Percentiles rank a stretch among this genome's conserved stretches.
These are phyloP conservation scores for Penicillium capsulatum DNA, from an alignment of 2,329 filamentous ascomycete genomes.

Conservation along the genomic window DNA sequence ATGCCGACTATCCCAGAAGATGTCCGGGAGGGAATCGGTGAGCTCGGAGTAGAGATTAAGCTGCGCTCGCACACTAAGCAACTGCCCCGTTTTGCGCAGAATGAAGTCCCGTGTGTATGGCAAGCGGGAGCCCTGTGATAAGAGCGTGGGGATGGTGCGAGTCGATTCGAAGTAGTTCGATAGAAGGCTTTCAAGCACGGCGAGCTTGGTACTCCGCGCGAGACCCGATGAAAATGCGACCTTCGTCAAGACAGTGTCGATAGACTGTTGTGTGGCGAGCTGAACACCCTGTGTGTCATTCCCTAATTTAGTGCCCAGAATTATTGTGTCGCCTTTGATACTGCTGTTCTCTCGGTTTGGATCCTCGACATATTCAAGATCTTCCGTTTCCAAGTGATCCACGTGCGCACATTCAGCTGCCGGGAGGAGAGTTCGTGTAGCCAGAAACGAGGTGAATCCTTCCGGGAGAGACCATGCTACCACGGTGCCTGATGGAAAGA, in stretches of 20 bases:
- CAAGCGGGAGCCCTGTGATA: conserved; percentile 63
- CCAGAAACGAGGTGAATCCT: conserved; percentile 64
- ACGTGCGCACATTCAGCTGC: conserved; percentile 73
- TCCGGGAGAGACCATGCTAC: conserved; percentile 87
- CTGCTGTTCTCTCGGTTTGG: conserved; percentile 65
- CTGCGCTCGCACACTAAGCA: conserved; percentile 82
- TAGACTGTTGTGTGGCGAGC: conserved; percentile 30
- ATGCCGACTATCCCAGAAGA: conserved; percentile 91
- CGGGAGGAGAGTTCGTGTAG: conserved; percentile 66
- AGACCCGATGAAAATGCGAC: conserved; percentile 95
- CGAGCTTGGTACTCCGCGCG: conserved; percentile 87
- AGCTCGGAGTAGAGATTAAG: conserved; percentile 96
- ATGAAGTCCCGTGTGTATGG: conserved; percentile 72
- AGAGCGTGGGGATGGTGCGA: conserved; percentile 70
- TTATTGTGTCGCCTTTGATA: conserved; percentile 82
- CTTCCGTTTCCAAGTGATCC: conserved; percentile 73
- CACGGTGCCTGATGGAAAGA: conserved; percentile 90
- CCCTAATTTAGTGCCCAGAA: conserved; percentile 68
- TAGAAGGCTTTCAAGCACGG: conserved; percentile 79
- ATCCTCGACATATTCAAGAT: conserved; percentile 82
- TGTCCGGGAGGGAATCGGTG: conserved; percentile 88
- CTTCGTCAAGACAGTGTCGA: conserved; percentile 74
- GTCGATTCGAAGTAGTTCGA: conserved; percentile 84
- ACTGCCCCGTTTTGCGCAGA: conserved; percentile 86
- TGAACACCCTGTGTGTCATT: conserved; percentile 21